Evolutionary conservation across 2,329 filamentous ascomycete genomes (phyloP), one percentile per base, ranked within the genome.

Genomic region (Aspergillus latus): DNA sequence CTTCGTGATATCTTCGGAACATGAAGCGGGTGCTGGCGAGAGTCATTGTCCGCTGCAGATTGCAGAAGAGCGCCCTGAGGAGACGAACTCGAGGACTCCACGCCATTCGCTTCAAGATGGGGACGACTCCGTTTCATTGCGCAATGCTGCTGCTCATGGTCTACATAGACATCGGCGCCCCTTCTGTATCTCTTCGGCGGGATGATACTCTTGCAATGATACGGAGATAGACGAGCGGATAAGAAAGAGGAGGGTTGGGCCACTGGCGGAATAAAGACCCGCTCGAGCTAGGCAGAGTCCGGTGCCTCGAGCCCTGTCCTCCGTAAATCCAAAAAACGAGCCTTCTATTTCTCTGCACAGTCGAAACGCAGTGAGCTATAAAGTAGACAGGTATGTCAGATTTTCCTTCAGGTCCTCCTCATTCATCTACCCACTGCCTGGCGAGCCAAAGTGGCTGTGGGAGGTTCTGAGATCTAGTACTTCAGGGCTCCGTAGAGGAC

Each of bases 1-100:
- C 74, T 74, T 56, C 76, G 72, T 26, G 75, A 77, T 37, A 78
- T 77, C 63, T 74, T 74, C 48, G 72, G 72, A 15, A 74, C 63
- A 66, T 74, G 71, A 26, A 54, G 56, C 30, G 59, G 59, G 30
- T 53, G 59, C 16, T 62, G 58, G 44, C 63, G 68, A 52, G 64
- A 54, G 50, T 71, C 65, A 39, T 69, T 66, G 48, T 73, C 70
- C 15, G 67, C 62, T 11, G 64, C 61, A 26, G 57, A 48, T n/a
- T 52, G 54, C 34, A 52, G 52, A 49, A 63, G 61, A 16, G 57
- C 61, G 48, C 64, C 65, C 53, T 64, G 69, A 16, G 69, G 67
- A 37, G 72, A 74, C 45, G 58, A 72, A 37, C 53, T 62, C 36
- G 72, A 72, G 44, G 72, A 71, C 37, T 63, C 60, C 59, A 74